phyloP scores from a whole-genome alignment of 2,329 filamentous ascomycete species.

The Diaporthe sp. region DNA sequence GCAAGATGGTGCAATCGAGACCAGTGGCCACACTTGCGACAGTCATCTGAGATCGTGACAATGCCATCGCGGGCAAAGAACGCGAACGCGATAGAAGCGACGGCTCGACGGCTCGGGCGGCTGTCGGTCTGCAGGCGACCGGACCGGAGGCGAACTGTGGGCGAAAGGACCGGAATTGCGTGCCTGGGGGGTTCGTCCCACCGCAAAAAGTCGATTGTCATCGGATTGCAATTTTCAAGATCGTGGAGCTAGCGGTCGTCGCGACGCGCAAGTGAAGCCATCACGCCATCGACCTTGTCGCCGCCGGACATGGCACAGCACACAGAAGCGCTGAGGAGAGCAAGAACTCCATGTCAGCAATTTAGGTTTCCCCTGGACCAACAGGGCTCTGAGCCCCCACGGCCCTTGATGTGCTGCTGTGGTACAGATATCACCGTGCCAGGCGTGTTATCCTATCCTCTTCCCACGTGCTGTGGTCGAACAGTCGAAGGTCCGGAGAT shows the following conservation, averaged over 20 bases:
- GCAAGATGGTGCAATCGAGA: slow-evolving; percentile 17
- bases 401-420: not conserved
- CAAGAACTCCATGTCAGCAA: not conserved
- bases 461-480: not conserved
- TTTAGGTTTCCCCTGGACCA: not conserved
- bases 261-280: slow-evolving; percentile 27
- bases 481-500: not conserved
- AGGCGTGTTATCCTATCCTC: not conserved
- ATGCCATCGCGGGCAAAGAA: not conserved
- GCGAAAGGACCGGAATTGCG: slow-evolving; percentile 33
- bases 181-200: slow-evolving; percentile 31
- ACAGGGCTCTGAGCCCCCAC: not conserved
- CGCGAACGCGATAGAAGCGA: slow-evolving; percentile 4
- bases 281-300: slow-evolving; percentile 38
- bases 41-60: not conserved
- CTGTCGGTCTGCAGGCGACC: slow-evolving; percentile 31
- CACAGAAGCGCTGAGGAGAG: not conserved
- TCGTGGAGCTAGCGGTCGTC: not conserved
- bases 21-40: slow-evolving; percentile 18
- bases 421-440: not conserved
- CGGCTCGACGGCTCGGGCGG: slow-evolving; percentile 35
- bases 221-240: slow-evolving; percentile 18
- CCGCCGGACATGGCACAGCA: not conserved
- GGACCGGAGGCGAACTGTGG: slow-evolving; percentile 22
- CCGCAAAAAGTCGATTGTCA: slow-evolving; percentile 14